Evolutionary conservation across 306 rosid species (phyloP).

Genomic region (Calophaca sinica): DNA sequence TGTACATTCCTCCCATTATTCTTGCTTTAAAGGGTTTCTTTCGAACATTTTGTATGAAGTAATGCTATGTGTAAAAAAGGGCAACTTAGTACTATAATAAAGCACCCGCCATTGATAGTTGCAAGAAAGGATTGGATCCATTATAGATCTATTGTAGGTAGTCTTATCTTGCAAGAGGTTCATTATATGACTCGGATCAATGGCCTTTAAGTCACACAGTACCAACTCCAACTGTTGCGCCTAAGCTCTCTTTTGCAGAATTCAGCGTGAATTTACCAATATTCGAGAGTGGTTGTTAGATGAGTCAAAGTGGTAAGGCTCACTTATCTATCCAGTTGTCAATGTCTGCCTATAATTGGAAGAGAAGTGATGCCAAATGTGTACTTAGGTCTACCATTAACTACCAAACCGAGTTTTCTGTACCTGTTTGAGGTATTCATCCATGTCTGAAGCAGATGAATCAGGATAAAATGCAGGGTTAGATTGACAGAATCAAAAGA

Average conservation of each 20-base stretch:
- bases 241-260: neutral
- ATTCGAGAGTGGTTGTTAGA: neutral
- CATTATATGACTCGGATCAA: neutral
- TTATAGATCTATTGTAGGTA: neutral
- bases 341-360: slow-evolving; percentile 23
- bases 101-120: neutral
- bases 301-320: slow-evolving; percentile 3
- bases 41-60: slow-evolving; percentile 3
- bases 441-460: too few species aligned
- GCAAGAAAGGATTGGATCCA: neutral
- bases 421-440: too few species aligned
- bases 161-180: neutral
- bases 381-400: neutral
- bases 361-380: slow-evolving; percentile 11
- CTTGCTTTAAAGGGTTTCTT: slow-evolving; percentile 24
- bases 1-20: neutral
- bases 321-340: neutral
- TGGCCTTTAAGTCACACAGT: neutral
- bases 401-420: neutral
- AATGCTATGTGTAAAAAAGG: neutral
- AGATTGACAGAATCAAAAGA: too few species aligned
- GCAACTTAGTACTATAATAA: slow-evolving; percentile 4
- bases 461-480: too few species aligned
- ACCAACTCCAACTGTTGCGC: neutral
- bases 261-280: neutral